Evolutionary conservation across 1,284 basidiomycete genomes (phyloP), one percentile per base, ranked within the genome.

Genomic region (Marasmius tenuissimus): DNA sequence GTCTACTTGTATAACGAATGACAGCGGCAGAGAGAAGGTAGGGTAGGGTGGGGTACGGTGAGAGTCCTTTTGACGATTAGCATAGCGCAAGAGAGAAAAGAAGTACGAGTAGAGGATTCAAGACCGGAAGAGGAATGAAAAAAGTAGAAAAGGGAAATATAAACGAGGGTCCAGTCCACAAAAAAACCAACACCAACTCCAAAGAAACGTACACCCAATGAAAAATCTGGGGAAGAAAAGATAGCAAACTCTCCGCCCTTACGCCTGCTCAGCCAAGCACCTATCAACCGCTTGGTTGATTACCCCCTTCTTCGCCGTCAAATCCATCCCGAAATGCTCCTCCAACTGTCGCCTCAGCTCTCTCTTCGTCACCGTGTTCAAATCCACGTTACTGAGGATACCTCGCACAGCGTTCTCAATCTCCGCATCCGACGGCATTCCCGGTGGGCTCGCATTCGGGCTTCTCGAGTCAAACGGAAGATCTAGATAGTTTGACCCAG

Each of bases 281-380:
- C 85, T 78, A 69, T 93, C 91, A 64, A 92, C 91, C 20, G 86
- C 82, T 58, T 83, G 80, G 68, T 92, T 92, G 71, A 93, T 91
- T 33, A 79, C 78, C 22, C 79, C 76, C 73, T 92, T 93, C 61
- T 87, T 82, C 37, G 83, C 65, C 10, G 85, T 83, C 62, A 93
- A 74, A 70, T 92, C 90, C 78, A 87, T 85, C 34, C 87, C 87
- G 70, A 89, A 96, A 66, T 84, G 83, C 62, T 87, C 85, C 75
- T 96, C 93, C 56, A 98, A 78, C 70, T 88, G 86, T 62, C 87
- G 82, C 54, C 96, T 85, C 59, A 98, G 89, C 67, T 90, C 90
- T 67, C 94, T 88, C 80, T 97, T 97, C 55, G 95, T 97, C 61
- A 97, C 84, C 20, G 86, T 87, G 70, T 94, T 94, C 59, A 97